Percentiles rank a stretch among this genome's conserved stretches.
phyloP scores from a whole-genome alignment of 805 yeast species.

The Kockiozyma suomiensis region DNA sequence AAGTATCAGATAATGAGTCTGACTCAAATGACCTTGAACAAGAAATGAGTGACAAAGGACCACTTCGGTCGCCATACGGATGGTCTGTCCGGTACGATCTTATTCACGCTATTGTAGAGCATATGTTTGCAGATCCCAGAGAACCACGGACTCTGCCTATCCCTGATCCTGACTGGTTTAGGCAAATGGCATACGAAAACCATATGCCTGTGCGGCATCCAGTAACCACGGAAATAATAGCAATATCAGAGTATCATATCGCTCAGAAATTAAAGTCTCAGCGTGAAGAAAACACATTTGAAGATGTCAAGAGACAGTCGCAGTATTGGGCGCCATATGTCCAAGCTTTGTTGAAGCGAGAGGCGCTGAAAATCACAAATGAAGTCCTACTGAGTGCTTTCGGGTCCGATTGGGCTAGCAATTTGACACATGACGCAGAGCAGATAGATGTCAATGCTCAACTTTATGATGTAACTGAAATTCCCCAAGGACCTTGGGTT shows the following conservation, averaged over 20 bases:
- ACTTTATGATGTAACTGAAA: background rate
- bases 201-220: background rate
- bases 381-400: slow-evolving; percentile 8
- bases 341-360: slow-evolving; percentile 7
- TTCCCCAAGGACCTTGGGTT: background rate
- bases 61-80: slow-evolving; percentile 3
- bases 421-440: background rate
- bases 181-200: slow-evolving; percentile 1
- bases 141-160: background rate
- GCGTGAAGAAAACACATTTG: background rate
- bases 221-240: background rate
- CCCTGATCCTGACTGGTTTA: slow-evolving; percentile 7
- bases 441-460: background rate
- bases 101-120: slow-evolving; percentile 13
- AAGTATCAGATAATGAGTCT: background rate
- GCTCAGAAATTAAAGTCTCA: background rate
- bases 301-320: background rate
- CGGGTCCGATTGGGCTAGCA: slow-evolving; percentile 3
- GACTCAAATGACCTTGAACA: too few species aligned
- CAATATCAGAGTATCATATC: slow-evolving; percentile 1
- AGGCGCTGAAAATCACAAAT: slow-evolving; percentile 5
- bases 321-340: slow-evolving; percentile 4
- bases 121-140: background rate
- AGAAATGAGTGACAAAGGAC: too few species aligned
- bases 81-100: slow-evolving; percentile 28